Conservation (phyloP, 768 basidiomycete genomes). For the Xerocomellus amylosporus region DNA sequence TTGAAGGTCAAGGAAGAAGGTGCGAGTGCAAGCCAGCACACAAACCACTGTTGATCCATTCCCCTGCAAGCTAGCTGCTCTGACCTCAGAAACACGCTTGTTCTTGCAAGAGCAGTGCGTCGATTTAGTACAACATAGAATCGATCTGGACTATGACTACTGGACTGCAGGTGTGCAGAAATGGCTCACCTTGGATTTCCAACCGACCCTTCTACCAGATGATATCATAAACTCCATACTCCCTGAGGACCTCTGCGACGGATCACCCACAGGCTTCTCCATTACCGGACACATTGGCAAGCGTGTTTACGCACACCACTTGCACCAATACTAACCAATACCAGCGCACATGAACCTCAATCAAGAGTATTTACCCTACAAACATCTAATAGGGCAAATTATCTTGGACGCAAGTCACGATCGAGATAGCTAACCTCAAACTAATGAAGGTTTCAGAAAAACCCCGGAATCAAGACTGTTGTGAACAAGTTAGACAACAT, state of each 20-base stretch:
- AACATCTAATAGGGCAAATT: constrained; percentile 86
- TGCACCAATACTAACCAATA: constrained; percentile 2
- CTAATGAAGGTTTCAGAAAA: constrained; percentile 63
- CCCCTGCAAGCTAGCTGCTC: constrained; percentile 58
- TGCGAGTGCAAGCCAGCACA: constrained; percentile 31
- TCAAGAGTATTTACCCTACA: constrained; percentile 89
- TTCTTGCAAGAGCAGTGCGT: constrained; percentile 56
- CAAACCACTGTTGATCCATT: constrained; percentile 1
- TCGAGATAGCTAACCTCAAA: background rate
- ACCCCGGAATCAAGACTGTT: constrained; percentile 74
- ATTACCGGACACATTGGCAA: constrained; percentile 87
- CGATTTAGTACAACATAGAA: constrained; percentile 53
- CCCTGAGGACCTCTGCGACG: constrained; percentile 73
- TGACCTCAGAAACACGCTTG: constrained; percentile 52
- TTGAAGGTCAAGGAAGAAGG: constrained; percentile 60
- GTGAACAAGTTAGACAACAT: constrained; percentile 94
- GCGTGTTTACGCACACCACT: constrained; percentile 15
- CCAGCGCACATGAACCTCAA: constrained; percentile 90
- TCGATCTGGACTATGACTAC: constrained; percentile 78
- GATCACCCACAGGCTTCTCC: constrained; percentile 84
- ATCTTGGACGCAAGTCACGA: constrained; percentile 73
- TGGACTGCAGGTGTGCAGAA: constrained; percentile 75
- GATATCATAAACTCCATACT: constrained; percentile 82
- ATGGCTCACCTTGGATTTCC: background rate
- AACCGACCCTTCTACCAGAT: constrained; percentile 43